Conservation (phyloP, 2,329 filamentous ascomycete genomes). For the Cercospora sp. region DNA sequence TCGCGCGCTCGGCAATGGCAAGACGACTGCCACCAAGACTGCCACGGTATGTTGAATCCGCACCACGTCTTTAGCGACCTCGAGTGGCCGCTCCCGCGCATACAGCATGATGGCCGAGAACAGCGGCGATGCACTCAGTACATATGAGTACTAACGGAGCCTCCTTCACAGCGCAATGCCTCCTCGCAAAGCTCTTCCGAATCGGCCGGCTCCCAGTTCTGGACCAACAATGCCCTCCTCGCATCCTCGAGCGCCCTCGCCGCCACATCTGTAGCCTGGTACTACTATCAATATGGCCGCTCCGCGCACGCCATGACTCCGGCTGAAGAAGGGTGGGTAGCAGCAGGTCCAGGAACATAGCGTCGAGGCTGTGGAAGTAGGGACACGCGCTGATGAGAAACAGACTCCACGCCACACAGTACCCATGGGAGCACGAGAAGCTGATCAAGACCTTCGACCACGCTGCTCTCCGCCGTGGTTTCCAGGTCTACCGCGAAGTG, state of each 20-base stretch:
- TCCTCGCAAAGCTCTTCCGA: constrained; percentile 71
- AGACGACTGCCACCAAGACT: constrained; percentile 52
- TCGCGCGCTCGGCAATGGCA: constrained; percentile 84
- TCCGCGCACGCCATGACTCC: constrained; percentile 86
- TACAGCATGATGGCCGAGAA: neutral
- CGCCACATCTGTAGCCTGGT: constrained; percentile 90
- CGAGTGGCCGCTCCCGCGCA: neutral
- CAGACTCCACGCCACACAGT: constrained; percentile 87
- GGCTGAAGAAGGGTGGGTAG: constrained; percentile 91
- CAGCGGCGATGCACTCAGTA: constrained; percentile 1
- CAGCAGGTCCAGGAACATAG: neutral
- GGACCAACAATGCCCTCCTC: constrained; percentile 83
- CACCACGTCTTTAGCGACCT: constrained; percentile 9
- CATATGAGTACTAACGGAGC: constrained; percentile 22
- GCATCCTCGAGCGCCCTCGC: constrained; percentile 83
- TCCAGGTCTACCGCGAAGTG: constrained; percentile 99
- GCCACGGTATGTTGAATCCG: constrained; percentile 45
- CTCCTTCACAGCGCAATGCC: constrained; percentile 52
- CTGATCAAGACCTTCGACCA: constrained; percentile 97
- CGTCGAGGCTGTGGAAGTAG: constrained; percentile 3
- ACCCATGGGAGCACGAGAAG: constrained; percentile 94
- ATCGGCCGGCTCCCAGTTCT: constrained; percentile 67
- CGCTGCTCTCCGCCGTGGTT: constrained; percentile 95
- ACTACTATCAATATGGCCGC: constrained; percentile 93
- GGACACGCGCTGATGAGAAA: constrained; percentile 13